Base-by-base conservation (phyloP, 768 basidiomycete species). In the Boletus tomentosulus region DNA sequence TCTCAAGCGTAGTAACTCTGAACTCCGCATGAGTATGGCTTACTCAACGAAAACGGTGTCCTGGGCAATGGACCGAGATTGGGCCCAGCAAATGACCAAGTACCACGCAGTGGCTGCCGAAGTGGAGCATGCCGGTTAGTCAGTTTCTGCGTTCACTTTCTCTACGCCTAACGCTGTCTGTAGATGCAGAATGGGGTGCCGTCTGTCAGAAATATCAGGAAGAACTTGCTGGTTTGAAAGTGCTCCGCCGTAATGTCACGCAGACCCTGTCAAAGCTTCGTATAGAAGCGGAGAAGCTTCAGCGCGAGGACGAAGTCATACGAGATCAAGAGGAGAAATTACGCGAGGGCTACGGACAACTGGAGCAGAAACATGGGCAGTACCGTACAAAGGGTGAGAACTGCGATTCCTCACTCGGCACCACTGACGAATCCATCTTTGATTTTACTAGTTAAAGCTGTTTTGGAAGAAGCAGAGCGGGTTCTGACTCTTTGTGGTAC, bases 41-140 rank as follows among this genome's bases (percentile, higher is more conserved):
- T 81, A 84, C 55, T 72, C 81, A 28, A 68, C 76, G 16, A 89
- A 89, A 70, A 79, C 80, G 6, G 86, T 89, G 8, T 85, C 86
- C 35, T 89, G 86, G 86, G 86, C 87, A 25, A 87, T 86, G 69
- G 79, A 84, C 54, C 77, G 75, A 12, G 84, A 84, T 50, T 76
- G 83, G 71, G 74, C 77, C 27, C 76, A 76, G 8, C 82, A 84
- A 58, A 73, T 85, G 53, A 73, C 76, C 34, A 80, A 80, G 56
- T 76, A 76, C 53, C 68, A 75, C 16, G 65, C 72, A 52, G 69
- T 71, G 11, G 63, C 74, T 22, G 72, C 72, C 50, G 71, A 75
- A 51, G 71, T 74, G 2, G 76, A 78, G 41, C 66, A 68, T 54
- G 68, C 71, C 8, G 71, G 75, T 76, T 39, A 48, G 74, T 67